Conservation (phyloP, 2,329 filamentous ascomycete genomes). For the Colletotrichum sp. region DNA sequence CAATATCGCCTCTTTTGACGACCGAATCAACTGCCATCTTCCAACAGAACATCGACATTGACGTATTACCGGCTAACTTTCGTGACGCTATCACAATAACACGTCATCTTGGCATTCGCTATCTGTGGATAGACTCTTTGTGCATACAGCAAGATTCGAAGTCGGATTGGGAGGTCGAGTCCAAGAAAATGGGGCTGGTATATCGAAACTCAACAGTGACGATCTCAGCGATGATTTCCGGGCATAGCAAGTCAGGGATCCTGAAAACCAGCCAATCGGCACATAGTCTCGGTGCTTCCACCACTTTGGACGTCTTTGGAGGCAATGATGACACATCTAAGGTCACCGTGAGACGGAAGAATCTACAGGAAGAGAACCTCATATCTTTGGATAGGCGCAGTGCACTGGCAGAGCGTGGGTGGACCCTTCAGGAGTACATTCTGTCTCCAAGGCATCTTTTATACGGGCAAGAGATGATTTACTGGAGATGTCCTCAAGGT, state of each 20-base stretch:
- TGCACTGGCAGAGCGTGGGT: background rate
- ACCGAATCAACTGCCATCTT: background rate
- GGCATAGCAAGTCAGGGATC: background rate
- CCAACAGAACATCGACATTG: background rate
- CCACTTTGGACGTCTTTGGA: background rate
- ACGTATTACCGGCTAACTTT: background rate
- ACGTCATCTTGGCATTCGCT: conserved; percentile 10
- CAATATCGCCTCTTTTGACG: background rate
- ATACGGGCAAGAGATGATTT: background rate
- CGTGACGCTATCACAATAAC: conserved; percentile 13
- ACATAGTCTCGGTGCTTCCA: background rate
- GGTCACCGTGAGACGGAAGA: background rate
- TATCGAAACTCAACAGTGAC: conserved; percentile 10
- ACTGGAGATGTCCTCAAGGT: background rate
- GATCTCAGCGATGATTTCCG: background rate
- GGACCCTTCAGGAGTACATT: background rate
- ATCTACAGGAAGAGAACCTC: background rate
- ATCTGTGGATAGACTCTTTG: conserved; percentile 25
- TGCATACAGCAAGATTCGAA: conserved; percentile 25
- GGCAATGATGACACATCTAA: background rate
- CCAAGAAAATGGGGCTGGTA: conserved; percentile 1
- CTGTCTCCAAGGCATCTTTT: background rate
- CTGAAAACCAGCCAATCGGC: background rate
- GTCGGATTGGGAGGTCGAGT: conserved; percentile 20
- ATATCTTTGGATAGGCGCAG: background rate